Evolutionary conservation across 1,139 yeast genomes (phyloP).

Genomic region (Meyerozyma sp.): DNA sequence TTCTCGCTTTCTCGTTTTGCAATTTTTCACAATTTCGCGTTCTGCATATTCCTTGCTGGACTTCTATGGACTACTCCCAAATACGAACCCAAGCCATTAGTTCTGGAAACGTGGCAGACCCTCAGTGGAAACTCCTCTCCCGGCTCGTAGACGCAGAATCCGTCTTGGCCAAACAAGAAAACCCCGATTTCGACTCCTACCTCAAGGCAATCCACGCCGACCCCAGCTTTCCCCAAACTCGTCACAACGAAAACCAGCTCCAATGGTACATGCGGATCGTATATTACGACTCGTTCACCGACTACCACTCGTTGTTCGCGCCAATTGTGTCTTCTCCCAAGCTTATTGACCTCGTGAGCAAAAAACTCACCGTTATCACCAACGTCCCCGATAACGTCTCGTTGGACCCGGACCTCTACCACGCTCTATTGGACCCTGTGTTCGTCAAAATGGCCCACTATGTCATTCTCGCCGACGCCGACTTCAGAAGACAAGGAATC

Average conservation of each 20-base stretch:
- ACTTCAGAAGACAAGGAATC: constrained; percentile 8
- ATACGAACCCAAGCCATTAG: background rate
- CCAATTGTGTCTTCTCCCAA: constrained; percentile 3
- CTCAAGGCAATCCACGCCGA: background rate
- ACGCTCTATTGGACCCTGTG: constrained; percentile 4
- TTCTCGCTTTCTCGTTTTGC: background rate
- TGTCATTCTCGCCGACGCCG: constrained; percentile 9
- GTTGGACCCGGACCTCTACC: background rate
- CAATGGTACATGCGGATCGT: constrained; percentile 4
- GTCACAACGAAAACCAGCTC: background rate
- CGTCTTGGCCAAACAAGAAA: background rate
- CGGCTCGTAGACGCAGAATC: background rate
- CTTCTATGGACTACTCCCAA: background rate
- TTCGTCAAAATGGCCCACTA: constrained; percentile 7
- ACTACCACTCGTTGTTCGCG: constrained; percentile 8
- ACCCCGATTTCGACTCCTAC: constrained; percentile 2
- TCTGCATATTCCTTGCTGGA: background rate
- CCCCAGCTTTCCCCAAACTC: background rate
- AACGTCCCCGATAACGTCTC: constrained; percentile 1
- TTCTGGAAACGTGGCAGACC: background rate
- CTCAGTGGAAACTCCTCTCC: background rate
- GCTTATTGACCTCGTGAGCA: constrained; percentile 9
- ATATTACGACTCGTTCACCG: constrained; percentile 9
- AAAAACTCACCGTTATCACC: constrained; percentile 7
- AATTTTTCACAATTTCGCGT: background rate